Evolutionary conservation across 2,329 filamentous ascomycete species (phyloP).

Genomic region (Aspergillus udagawae): DNA sequence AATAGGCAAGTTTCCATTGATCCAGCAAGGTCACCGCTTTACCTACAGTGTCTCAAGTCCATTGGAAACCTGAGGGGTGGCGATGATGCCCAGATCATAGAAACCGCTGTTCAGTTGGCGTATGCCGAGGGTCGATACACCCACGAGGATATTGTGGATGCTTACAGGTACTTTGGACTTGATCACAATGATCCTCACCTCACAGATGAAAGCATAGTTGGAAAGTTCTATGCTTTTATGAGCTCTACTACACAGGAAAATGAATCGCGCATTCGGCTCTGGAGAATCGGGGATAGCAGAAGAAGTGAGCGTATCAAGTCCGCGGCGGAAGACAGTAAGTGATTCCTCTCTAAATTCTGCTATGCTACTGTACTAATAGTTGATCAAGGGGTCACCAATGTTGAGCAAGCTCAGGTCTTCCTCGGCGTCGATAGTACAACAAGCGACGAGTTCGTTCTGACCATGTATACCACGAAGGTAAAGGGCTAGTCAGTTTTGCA

Average conservation of each 20-base stretch:
- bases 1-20: conserved; percentile 57
- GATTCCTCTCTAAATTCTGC: conserved; percentile 7
- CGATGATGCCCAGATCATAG: conserved; percentile 51
- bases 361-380: not conserved
- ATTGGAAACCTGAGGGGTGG: conserved; percentile 51
- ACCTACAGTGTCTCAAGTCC: conserved; percentile 61
- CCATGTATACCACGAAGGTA: conserved; percentile 56
- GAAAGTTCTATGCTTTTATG: conserved; percentile 57
- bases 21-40: conserved; percentile 53
- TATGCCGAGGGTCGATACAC: conserved; percentile 57
- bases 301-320: conserved; percentile 56
- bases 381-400: conserved; percentile 52
- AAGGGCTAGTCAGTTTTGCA: not conserved
- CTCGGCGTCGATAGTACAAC: conserved; percentile 51
- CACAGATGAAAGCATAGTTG: conserved; percentile 59
- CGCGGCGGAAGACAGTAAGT: conserved; percentile 53
- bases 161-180: conserved; percentile 59
- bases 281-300: conserved; percentile 57
- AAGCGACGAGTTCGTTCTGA: conserved; percentile 55
- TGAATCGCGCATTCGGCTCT: conserved; percentile 54
- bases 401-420: conserved; percentile 61
- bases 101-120: conserved; percentile 54
- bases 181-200: conserved; percentile 41
- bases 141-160: conserved; percentile 52
- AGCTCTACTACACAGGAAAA: conserved; percentile 54